Base-by-base conservation (phyloP, 805 yeast species). In the Alloascoidea africana region DNA sequence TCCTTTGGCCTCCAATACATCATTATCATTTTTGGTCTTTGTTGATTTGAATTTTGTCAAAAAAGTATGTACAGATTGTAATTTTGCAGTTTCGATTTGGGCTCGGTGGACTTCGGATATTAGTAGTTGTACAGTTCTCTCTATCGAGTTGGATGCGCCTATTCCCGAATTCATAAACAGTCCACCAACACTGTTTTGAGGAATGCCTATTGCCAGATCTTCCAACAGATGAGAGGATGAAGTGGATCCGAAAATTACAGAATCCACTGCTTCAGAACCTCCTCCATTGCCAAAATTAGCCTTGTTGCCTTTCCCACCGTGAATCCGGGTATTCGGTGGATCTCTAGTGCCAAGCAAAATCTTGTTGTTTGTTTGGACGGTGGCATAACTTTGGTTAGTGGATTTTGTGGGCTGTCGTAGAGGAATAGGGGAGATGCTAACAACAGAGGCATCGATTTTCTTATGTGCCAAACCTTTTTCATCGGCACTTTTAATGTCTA, bases 361-460 rank as follows among this genome's bases (percentile, higher is more conserved):
- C n/a, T n/a, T n/a, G n/a, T n/a, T n/a, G 30, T 23, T 23, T 8
- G 30, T n/a, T 23, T 8, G 30, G n/a, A 8, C 30, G n/a, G 50
- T 36, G 27, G 45, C 47, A 5, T 38, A 17, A 6, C 16, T n/a
- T n/a, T n/a, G n/a, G n/a, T n/a, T n/a, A 35, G 42, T 35, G 14
- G 16, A 27, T 15, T 38, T 36, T 18, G 19, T 34, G 4, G 19
- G 32, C 18, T 50, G 33, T 35, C 51, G 53, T 23, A 70, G 59
- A 33, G 69, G 62, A 46, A 75, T 60, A 30, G 79, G 67, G 37
- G 75, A 68, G 39, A 87, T 72, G 41, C 77, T 77, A 36, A 82
- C 93, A 13, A 91, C 80, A 37, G 66, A 63, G 18, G 95, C 91
- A 40, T 86, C 74, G 38, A 91, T 91, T 52, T 84, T 86, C 49